Base-by-base conservation (phyloP, 306 rosid genomes). In the Betula pendula region DNA sequence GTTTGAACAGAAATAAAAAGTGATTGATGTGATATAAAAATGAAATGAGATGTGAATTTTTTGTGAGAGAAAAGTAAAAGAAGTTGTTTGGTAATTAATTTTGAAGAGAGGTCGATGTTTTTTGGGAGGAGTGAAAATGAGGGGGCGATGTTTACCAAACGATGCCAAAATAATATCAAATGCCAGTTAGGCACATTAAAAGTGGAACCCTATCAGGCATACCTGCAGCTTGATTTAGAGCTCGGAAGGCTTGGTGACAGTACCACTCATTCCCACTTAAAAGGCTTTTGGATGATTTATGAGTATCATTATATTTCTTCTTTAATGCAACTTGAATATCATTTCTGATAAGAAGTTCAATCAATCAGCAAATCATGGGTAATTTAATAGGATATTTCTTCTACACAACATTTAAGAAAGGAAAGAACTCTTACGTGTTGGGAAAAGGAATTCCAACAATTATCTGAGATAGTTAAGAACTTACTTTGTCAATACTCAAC, bases 191-290 rank as follows among this genome's bases (percentile, higher is more conserved):
- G 47, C 73, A 66, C 60, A 73, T 59, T 49, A 29, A 24, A 63
- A 31, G 27, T 24, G 25, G 50, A 48, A 50, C 31, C 20, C 77
- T 49, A 59, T 68, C 42, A 50, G 74, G 80, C 38, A 52, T 87
- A 92, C 97, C 98, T 80, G 98, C 96, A 59, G 98, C 98, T 90
- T 94, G 98, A 88, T 92, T 94, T 81, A 92, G 68, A 84, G 95
- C 98, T 80, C 98, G 91, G 81, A 94, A 94, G 70, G 98, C 91
- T 89, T 94, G 98, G 62, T 94, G 93, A 85, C 97, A 90, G 80
- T 94, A 94, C 97, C 98, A 92, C 78, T 92, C 96, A 80, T 43
- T 92, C 78, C 97, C 98, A 24, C 90, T 88, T 77, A 92, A 53
- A 60, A 94, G 94, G 62, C 82, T 84, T 75, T 90, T 90, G 80